Conservation (phyloP, 257 asterid species). For the Paulownia fortunei region DNA sequence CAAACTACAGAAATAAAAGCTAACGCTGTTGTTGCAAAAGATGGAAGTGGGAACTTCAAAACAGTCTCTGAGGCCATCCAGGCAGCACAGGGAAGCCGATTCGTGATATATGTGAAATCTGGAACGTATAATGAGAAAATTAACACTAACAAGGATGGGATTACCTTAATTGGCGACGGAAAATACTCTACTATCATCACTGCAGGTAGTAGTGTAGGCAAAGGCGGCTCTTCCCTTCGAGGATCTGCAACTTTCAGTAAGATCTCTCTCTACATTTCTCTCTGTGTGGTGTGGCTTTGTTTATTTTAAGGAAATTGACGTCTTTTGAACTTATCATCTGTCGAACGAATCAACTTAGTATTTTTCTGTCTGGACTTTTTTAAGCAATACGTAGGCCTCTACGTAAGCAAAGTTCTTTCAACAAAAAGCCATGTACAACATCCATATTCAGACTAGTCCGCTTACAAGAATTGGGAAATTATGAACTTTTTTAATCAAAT, state of each 20-base stretch:
- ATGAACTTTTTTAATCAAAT: background rate
- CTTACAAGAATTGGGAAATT: background rate
- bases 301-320: background rate
- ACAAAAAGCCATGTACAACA: background rate
- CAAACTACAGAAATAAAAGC: constrained; percentile 47
- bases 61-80: constrained; percentile 66
- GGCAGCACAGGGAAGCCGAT: constrained; percentile 65
- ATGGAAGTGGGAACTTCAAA: constrained; percentile 63
- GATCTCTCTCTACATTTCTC: constrained; percentile 10
- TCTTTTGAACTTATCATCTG: constrained; percentile 11
- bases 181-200: constrained; percentile 65
- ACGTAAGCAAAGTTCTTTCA: constrained; percentile 1
- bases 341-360: background rate
- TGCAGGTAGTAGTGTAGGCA: constrained; percentile 50
- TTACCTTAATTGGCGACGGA: constrained; percentile 80
- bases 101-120: constrained; percentile 72
- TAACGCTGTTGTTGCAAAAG: constrained; percentile 73
- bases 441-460: background rate
- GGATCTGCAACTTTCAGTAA: constrained; percentile 76
- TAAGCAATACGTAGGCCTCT: too few relatives aligned
- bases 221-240: constrained; percentile 52
- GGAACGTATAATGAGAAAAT: constrained; percentile 75
- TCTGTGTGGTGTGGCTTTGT: too few relatives aligned
- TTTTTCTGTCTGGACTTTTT: too few relatives aligned
- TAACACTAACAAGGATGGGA: constrained; percentile 62